These are phyloP conservation scores for Sonneratia caseolaris DNA, from an alignment of 345 rosid species.

Conservation along the genomic window DNA sequence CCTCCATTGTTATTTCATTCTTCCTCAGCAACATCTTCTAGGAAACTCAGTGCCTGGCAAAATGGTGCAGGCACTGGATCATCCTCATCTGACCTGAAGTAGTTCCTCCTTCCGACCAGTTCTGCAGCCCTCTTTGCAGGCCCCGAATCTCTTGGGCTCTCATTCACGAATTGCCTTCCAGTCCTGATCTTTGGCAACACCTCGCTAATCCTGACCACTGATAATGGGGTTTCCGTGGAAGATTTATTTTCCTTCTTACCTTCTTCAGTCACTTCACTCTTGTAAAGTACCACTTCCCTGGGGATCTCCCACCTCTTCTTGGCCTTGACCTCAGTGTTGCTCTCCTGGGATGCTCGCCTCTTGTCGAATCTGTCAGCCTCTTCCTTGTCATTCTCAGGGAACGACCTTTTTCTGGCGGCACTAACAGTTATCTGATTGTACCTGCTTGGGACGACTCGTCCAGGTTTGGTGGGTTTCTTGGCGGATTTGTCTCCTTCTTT, in stretches of 20 bases:
- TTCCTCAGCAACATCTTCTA: constrained; percentile 19
- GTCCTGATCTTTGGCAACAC: constrained; percentile 71
- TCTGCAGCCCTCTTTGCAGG: constrained; percentile 82
- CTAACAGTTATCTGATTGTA: constrained; percentile 36
- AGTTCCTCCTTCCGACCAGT: constrained; percentile 49
- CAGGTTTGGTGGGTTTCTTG: constrained; percentile 53
- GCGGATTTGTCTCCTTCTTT: constrained; percentile 63
- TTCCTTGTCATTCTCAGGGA: constrained; percentile 55
- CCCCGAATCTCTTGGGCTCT: constrained; percentile 87
- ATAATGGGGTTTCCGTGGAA: constrained; percentile 17
- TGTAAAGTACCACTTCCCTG: constrained; percentile 33
- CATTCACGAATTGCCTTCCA: constrained; percentile 22
- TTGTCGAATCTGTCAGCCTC: constrained; percentile 47
- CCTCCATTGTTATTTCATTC: not conserved
- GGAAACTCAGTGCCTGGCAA: constrained; percentile 40
- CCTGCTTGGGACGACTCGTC: constrained; percentile 69
- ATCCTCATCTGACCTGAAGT: constrained; percentile 25
- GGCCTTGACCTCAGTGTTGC: constrained; percentile 34
- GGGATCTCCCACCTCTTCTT: constrained; percentile 98
- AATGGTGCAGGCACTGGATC: constrained; percentile 15
- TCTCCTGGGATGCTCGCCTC: constrained; percentile 43
- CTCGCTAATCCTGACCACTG: constrained; percentile 16
- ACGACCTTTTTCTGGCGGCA: constrained; percentile 49
- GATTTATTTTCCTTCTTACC: not conserved
- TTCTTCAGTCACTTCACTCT: constrained; percentile 17